A percentile compares a stretch with the other conserved stretches of the same genome.
Evolutionary conservation across 768 basidiomycete genomes (phyloP).

Genomic region (Agrocybe praecox): DNA sequence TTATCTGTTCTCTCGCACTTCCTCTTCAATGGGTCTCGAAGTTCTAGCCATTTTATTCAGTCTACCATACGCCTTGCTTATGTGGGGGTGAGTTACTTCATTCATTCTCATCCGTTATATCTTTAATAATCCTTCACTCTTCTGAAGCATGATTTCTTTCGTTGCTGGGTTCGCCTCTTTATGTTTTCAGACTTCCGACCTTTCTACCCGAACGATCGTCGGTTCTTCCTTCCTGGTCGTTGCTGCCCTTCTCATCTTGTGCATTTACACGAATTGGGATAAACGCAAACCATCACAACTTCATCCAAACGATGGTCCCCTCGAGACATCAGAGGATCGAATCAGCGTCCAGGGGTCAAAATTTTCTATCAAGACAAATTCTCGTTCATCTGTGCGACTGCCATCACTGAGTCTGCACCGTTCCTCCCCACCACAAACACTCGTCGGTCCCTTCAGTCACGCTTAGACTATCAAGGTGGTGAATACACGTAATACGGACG

Average conservation of each 20-base stretch:
- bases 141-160: slow-evolving; percentile 23
- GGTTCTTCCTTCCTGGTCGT: slow-evolving; percentile 3
- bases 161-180: slow-evolving; percentile 19
- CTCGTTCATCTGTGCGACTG: too few relatives aligned
- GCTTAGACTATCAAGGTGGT: too few relatives aligned
- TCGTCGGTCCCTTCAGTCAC: too few relatives aligned
- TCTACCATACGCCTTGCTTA: slow-evolving; percentile 55
- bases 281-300: slow-evolving; percentile 1
- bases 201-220: slow-evolving; percentile 10
- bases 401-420: too few relatives aligned
- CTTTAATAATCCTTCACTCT: too few relatives aligned
- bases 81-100: slow-evolving; percentile 45
- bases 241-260: slow-evolving; percentile 41
- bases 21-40: slow-evolving; percentile 28
- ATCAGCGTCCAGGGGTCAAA: too few relatives aligned
- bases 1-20: slow-evolving; percentile 8
- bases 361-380: too few relatives aligned
- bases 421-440: too few relatives aligned
- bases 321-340: too few relatives aligned
- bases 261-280: slow-evolving; percentile 47
- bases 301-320: slow-evolving; percentile 7
- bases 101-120: not conserved
- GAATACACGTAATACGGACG: too few relatives aligned
- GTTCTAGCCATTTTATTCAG: slow-evolving; percentile 59
- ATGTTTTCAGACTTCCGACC: slow-evolving; percentile 17